Base-by-base conservation (phyloP, 2,329 filamentous ascomycete species). In the Colletotrichum tropicale region DNA sequence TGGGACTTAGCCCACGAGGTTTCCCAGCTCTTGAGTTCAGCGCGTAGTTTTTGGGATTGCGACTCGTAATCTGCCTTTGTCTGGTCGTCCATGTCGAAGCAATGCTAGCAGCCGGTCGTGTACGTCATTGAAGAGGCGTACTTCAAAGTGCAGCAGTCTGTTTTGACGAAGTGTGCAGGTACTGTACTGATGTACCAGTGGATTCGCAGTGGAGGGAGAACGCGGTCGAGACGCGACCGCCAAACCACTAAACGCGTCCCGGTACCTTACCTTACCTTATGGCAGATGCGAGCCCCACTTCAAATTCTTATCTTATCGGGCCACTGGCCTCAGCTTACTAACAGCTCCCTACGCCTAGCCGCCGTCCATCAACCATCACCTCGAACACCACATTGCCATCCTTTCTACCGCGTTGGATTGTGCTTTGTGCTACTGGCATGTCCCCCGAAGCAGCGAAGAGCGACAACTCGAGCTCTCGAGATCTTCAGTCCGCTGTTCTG, bases 21-120 rank as follows among this genome's bases (percentile, higher is more conserved):
- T 82, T 97, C 95, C 92, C 94, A 97, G 78, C 84, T 83, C 84
- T 96, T 96, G 64, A 96, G 86, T 77, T 94, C 92, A 48, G 87
- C 85, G n/a, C 93, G 90, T n/a, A 96, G 86, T 66, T 87, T 81
- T 77, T 88, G 87, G 15, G 88, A 89, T 79, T 88, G 86, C 12
- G 80, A 81, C 80, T 92, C 90, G 74, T 89, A 90, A 70, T 83
- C 80, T 16, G 82, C 80, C 80, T 82, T 88, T 21, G 85, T 83
- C 15, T 79, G 80, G 28, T 87, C 84, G 76, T 91, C 88, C 89
- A 92, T 91, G 12, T 60, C 52, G 32, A 60, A 61, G 18, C 15
- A 48, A 15, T 65, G 21, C 58, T 64, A 58, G 9, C 58, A 30
- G 12, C 13, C 26, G 34, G 18, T 21, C 3, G 32, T 64, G 21